Evolutionary conservation across 805 yeast species (phyloP).

Genomic region (Cyberlindnera japonica): DNA sequence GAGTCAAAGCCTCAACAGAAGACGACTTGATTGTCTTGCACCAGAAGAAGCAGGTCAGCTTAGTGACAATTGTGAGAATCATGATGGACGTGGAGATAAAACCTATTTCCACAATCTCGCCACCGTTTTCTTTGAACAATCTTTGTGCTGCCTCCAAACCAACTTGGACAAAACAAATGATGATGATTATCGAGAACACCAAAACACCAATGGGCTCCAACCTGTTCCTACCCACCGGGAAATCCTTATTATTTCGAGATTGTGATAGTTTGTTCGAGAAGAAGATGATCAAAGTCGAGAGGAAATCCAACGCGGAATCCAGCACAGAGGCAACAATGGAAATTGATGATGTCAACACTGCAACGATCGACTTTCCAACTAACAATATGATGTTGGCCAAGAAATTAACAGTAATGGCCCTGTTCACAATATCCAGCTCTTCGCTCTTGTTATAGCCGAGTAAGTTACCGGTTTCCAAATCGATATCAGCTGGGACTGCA

Average conservation of each 20-base stretch:
- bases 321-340: slow-evolving; percentile 76
- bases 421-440: slow-evolving; percentile 40
- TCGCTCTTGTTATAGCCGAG: slow-evolving; percentile 46
- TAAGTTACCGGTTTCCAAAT: slow-evolving; percentile 52
- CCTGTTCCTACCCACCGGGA: slow-evolving; percentile 70
- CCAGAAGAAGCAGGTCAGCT: slow-evolving; percentile 59
- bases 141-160: slow-evolving; percentile 57
- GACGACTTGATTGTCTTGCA: slow-evolving; percentile 58
- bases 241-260: slow-evolving; percentile 43
- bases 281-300: slow-evolving; percentile 71
- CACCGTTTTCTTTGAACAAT: slow-evolving; percentile 36
- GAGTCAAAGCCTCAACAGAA: slow-evolving; percentile 74
- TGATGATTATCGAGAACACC: slow-evolving; percentile 67
- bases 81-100: slow-evolving; percentile 52
- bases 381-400: slow-evolving; percentile 54
- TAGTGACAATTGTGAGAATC: slow-evolving; percentile 57
- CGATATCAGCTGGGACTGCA: slow-evolving; percentile 60
- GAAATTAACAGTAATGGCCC: slow-evolving; percentile 65
- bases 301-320: slow-evolving; percentile 69
- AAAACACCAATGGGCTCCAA: slow-evolving; percentile 77
- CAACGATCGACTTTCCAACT: slow-evolving; percentile 57
- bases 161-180: slow-evolving; percentile 68
- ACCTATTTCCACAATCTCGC: slow-evolving; percentile 45
- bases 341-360: slow-evolving; percentile 62
- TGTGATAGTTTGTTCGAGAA: slow-evolving; percentile 51